Evolutionary conservation across 1,139 yeast species (phyloP).

Genomic region (Debaryomyces robertsiae): DNA sequence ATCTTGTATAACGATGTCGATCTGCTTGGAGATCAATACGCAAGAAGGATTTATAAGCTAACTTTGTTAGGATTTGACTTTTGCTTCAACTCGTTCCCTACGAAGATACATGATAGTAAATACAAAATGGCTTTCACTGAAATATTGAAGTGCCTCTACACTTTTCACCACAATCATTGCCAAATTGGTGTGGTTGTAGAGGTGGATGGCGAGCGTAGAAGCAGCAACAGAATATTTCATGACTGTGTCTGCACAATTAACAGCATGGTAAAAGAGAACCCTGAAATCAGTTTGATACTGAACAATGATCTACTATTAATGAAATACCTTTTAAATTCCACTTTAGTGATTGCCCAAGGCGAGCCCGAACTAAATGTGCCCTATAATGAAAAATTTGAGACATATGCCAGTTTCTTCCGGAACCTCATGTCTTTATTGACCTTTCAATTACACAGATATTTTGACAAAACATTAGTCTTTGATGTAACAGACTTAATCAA

Average conservation of each 20-base stretch:
- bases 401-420: constrained; percentile 11
- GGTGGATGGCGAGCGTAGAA: constrained; percentile 4
- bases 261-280: constrained; percentile 1
- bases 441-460: constrained; percentile 12
- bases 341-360: constrained; percentile 20
- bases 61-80: constrained; percentile 10
- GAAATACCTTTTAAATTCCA: constrained; percentile 22
- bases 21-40: constrained; percentile 8
- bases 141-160: constrained; percentile 30
- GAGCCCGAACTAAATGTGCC: background rate
- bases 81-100: constrained; percentile 9
- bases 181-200: constrained; percentile 11
- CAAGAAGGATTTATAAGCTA: constrained; percentile 5
- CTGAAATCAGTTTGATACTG: constrained; percentile 1
- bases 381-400: constrained; percentile 1
- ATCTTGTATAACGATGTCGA: constrained; percentile 26
- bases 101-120: constrained; percentile 7
- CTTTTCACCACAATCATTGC: constrained; percentile 28
- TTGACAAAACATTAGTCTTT: constrained; percentile 6
- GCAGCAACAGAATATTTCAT: constrained; percentile 8
- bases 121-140: constrained; percentile 25
- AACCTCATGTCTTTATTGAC: constrained; percentile 13
- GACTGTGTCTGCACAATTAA: constrained; percentile 8
- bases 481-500: constrained; percentile 17
- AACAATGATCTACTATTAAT: constrained; percentile 13